These are phyloP conservation scores for Desmodesmus armatus DNA, from an alignment of 139 green algal genomes.

Conservation along the genomic window DNA sequence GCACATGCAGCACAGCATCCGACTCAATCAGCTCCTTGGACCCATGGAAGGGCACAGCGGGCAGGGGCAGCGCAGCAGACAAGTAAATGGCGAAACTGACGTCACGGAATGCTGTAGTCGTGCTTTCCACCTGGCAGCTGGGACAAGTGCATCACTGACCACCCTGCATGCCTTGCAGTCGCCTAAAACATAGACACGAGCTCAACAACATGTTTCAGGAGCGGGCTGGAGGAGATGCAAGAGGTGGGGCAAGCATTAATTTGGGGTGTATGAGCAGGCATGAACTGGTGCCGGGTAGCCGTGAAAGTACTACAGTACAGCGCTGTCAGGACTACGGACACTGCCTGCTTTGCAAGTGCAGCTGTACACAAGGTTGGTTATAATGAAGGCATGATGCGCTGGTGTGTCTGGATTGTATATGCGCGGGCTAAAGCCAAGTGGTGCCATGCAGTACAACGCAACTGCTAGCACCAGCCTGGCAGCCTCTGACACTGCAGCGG, in stretches of 20 bases:
- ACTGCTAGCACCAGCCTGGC: neutral
- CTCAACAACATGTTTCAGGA: neutral
- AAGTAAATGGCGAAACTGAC: no score
- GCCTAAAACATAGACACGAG: neutral
- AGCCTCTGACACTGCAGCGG: neutral
- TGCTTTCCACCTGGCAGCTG: no score
- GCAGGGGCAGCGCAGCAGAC: neutral
- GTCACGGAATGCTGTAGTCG: no score
- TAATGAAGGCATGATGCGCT: no score
- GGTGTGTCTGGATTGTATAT: no score
- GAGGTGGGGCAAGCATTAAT: no score
- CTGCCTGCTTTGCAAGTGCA: neutral
- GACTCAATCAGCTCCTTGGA: slow-evolving; percentile 83
- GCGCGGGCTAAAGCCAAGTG: no score
- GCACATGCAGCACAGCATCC: slow-evolving; percentile 76
- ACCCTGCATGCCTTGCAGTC: neutral
- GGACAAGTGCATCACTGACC: neutral
- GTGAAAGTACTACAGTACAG: no score
- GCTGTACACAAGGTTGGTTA: neutral
- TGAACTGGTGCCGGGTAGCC: no score
- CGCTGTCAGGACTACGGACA: neutral
- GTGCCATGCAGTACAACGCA: neutral
- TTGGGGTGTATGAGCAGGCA: no score
- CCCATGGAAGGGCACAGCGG: slow-evolving; percentile 79
- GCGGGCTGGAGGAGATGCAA: neutral